Base-by-base conservation (phyloP, 2,329 filamentous ascomycete genomes). In the Penicillium crustosum region DNA sequence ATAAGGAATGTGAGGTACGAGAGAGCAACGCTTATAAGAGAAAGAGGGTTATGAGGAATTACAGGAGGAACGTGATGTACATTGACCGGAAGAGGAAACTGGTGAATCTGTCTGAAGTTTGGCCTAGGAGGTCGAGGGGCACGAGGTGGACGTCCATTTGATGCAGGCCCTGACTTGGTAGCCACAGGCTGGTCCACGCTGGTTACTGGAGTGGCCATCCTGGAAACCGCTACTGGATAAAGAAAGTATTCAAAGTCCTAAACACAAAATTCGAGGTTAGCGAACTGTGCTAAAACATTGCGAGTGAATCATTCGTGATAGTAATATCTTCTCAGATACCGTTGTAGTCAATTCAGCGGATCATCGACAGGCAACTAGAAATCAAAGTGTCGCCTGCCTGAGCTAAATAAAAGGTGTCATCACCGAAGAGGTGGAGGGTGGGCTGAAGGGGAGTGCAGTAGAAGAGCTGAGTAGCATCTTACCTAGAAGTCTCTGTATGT, bases 21-120 rank as follows among this genome's bases (percentile, higher is more conserved):
- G 69, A 89, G 89, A 41, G 86, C 83, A 64, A 97, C 83, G 68
- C 93, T 89, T 62, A 97, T 79, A 38, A 97, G 78, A 38, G 93
- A 97, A 44, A 97, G 75, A 43, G 94, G 94, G 72, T 97, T 97
- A 76, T 90, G 91, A 53, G 93, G 93, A 66, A 96, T 90, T 73
- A 99, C 90, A 48, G 85, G 84, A 38, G 94, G 94, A 10, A 97
- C 82, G 25, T 93, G 92, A 71, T 93, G 90, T 6, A 90, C 88
- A 63, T 87, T 85, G 60, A 97, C 78, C 27, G 94, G 94, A 6
- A 90, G 84, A 54, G 92, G 90, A 57, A 91, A 86, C 49, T 86
- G 83, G 77, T 99, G 94, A 53, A 97, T 88, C 72, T 92, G 81
- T 73, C 87, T 86, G 72, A 86, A 88, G 67, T 88, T 88, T 35